Conservation (phyloP, 31 red algal genomes). For the Odonthalia washingtoniensis region DNA sequence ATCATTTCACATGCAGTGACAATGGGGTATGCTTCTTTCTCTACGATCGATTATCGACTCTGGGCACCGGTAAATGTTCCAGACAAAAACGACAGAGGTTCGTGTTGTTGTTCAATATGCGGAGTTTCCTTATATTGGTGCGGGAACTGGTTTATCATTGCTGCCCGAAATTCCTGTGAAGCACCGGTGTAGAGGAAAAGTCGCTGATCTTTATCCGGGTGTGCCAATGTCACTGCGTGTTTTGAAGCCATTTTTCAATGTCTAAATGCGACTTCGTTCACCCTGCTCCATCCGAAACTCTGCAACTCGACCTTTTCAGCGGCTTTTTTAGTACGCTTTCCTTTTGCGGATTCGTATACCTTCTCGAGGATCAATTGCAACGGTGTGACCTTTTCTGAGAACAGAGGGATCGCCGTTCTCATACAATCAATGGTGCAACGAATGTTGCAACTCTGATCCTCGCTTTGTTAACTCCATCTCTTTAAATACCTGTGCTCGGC, state of each 20-base stretch:
- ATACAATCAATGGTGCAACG: slow-evolving; percentile 43
- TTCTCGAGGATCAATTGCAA: slow-evolving; percentile 27
- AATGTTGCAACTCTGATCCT: slow-evolving; percentile 25
- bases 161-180: background rate
- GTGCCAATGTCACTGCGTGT: background rate
- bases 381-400: background rate
- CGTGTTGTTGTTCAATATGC: background rate
- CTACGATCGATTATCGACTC: background rate
- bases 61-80: slow-evolving; percentile 10
- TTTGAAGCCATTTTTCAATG: background rate
- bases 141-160: background rate
- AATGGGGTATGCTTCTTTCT: too few species aligned
- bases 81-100: slow-evolving; percentile 29
- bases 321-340: slow-evolving; percentile 31
- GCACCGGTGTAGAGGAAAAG: background rate
- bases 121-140: background rate
- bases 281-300: background rate
- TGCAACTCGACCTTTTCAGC: background rate
- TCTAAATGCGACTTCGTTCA: background rate
- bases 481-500: background rate
- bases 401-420: slow-evolving; percentile 30
- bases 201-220: background rate
- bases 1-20: too few species aligned
- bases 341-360: background rate
- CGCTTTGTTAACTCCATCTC: background rate